Evolutionary conservation across 352 stramenopile species (phyloP), one percentile per base, ranked within the genome.

Genomic region (Phytopythium montanum): DNA sequence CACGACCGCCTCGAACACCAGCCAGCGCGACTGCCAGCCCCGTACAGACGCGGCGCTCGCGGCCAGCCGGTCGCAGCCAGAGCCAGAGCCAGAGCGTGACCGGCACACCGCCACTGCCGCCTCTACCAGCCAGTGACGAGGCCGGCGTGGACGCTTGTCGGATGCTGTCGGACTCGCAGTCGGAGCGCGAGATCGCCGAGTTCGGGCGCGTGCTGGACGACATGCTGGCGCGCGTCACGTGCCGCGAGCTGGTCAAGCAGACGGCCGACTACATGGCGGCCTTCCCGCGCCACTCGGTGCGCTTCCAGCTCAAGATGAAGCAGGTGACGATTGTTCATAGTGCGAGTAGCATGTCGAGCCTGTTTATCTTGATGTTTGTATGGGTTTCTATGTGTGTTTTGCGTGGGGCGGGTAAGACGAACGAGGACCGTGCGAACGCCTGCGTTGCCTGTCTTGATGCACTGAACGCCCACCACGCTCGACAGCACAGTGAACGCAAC

Each of bases 251-350:
- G n/a, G 82, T 93, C 33, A 68, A 79, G 12, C 72, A 84, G 58
- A 90, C 84, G 31, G 84, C 84, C 36, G 76, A 82, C 61, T 93
- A 85, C 62, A 88, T 93, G 70, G 75, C 73, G 54, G 60, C 71
- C 41, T 86, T 82, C 65, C 81, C 84, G 50, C 77, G 90, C 53
- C 84, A 93, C 60, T 69, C 81, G 53, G 60, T 88, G 45, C 81
- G 81, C 31, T 90, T 93, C 67, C 84, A 93, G 68, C 83, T 93
- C 78, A 93, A 93, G 66, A 87, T 93, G 74, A 93, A 93, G 79
- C 84, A 93, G 84, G 84, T 93, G 75, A 36, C 14, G 45, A 16
- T n/a, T n/a, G n/a, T n/a, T n/a, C n/a, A n/a, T n/a, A n/a, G n/a
- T n/a, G n/a, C n/a, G n/a, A n/a, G n/a, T n/a, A n/a, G n/a, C n/a